These are phyloP conservation scores for Stentor coeruleus DNA, from an alignment of 73 alveolate genomes.

Conservation along the genomic window DNA sequence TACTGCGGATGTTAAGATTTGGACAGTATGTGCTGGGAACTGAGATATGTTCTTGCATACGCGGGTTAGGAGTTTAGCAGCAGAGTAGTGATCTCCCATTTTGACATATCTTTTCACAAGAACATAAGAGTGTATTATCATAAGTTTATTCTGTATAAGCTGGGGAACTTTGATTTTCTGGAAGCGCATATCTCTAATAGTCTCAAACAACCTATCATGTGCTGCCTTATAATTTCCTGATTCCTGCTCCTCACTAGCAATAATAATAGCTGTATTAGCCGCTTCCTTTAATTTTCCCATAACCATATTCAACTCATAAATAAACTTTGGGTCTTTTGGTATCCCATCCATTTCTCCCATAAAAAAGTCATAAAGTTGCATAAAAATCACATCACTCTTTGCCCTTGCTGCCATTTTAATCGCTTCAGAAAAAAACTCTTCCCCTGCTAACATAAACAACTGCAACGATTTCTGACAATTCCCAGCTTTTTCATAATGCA, in stretches of 20 bases:
- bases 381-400: constrained; percentile 85
- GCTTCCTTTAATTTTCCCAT: constrained; percentile 48
- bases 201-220: constrained; percentile 89
- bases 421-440: constrained; percentile 84
- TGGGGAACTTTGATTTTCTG: constrained; percentile 79
- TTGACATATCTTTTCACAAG: constrained; percentile 80
- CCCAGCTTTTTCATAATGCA: constrained; percentile 91
- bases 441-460: constrained; percentile 89
- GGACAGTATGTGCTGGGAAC: constrained; percentile 97
- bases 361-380: constrained; percentile 88
- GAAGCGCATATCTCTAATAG: constrained; percentile 74
- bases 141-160: constrained; percentile 81
- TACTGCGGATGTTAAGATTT: constrained; percentile 97
- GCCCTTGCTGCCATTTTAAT: constrained; percentile 93
- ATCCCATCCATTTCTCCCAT: constrained; percentile 89
- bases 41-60: constrained; percentile 94
- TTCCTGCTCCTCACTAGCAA: constrained; percentile 93
- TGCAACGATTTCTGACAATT: constrained; percentile 86
- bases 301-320: constrained; percentile 69
- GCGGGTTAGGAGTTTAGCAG: constrained; percentile 92
- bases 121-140: constrained; percentile 96
- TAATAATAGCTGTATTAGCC: constrained; percentile 88
- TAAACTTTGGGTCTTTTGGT: constrained; percentile 91
- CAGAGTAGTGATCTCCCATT: constrained; percentile 81
- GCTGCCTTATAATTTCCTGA: constrained; percentile 94